Evolutionary conservation across 208 protist species (phyloP).

Genomic region (Vickermania spadyakhi): DNA sequence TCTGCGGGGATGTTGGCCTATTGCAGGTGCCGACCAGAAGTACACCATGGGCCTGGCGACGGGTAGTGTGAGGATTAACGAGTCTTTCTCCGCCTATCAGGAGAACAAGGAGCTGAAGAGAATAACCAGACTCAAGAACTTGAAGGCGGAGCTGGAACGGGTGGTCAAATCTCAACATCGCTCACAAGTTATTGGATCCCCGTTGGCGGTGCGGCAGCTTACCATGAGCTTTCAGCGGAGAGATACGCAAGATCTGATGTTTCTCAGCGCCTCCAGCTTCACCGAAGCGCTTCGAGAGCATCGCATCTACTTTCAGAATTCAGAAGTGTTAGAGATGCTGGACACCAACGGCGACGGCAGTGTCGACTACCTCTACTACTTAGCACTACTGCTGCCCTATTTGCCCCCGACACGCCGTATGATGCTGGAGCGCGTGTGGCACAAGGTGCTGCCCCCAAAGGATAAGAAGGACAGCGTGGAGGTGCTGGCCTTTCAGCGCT

Average conservation of each 20-base stretch:
- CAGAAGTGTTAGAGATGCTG: constrained; percentile 26
- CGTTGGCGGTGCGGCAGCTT: constrained; percentile 21
- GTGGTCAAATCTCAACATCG: constrained; percentile 35
- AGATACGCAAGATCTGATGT: constrained; percentile 21
- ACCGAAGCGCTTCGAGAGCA: constrained; percentile 30
- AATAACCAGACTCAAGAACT: constrained; percentile 24
- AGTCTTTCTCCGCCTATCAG: constrained; percentile 30
- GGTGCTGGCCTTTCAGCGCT: constrained; percentile 46
- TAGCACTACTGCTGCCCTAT: constrained; percentile 34
- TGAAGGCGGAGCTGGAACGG: constrained; percentile 20
- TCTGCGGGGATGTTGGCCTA: constrained; percentile 50
- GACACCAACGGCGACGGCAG: constrained; percentile 71
- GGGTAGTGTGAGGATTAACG: neutral
- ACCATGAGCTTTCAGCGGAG: constrained; percentile 26
- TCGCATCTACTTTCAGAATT: constrained; percentile 60
- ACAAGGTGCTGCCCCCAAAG: constrained; percentile 32
- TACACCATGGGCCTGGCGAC: constrained; percentile 14
- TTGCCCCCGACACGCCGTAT: constrained; percentile 43
- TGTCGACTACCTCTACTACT: constrained; percentile 63
- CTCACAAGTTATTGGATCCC: constrained; percentile 19
- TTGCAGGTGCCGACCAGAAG: constrained; percentile 16
- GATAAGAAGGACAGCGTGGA: constrained; percentile 32
- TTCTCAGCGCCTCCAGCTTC: constrained; percentile 39
- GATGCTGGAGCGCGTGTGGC: constrained; percentile 77
- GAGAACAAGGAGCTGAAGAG: constrained; percentile 29